Base-by-base conservation (phyloP, 2,329 filamentous ascomycete genomes). In the Cladosporium sp. region DNA sequence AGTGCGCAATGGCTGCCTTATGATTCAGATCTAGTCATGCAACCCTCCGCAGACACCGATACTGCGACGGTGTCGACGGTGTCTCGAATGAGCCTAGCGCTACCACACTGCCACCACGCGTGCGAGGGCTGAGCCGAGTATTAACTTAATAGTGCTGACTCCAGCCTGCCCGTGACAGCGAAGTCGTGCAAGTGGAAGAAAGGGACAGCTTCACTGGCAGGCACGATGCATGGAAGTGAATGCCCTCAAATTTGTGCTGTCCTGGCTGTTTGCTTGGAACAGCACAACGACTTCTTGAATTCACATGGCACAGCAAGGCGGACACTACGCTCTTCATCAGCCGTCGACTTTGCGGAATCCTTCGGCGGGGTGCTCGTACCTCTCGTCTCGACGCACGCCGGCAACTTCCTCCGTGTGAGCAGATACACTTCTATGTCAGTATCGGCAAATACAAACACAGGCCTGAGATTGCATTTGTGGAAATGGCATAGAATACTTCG, bases 11-110 rank as follows among this genome's bases (percentile, higher is more conserved):
- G 52, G 52, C 14, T 38, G 15, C 14, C 43, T 47, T 47, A 47
- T 47, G 43, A 47, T 47, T 47, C 43, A 47, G 43, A 47, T 47
- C 25, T 30, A 47, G 43, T 47, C 43, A 47, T 47, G 22, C 43
- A 22, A 47, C 28, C 43, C 43, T 47, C 43, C 25, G 17, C 43
- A 15, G 43, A 47, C 43, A 47, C 43, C 43, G 43, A 37, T 17
- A n/a, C 19, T 6, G 30, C 47, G 47, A n/a, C 47, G 47, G 28
- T 37, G 25, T 50, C 47, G 25, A 19, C 52, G 52, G 52, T 55
- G 39, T 55, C 40, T 37, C 52, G 40, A 55, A 45, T 2, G n/a
- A 19, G 43, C 25, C 30, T 47, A 47, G 43, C n/a, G 43, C 22
- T 20, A 15, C 3, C 14, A 19, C 51, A 54, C 38, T 42, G 51